Conservation (phyloP, 257 asterid genomes). For the Solanum virginianum region DNA sequence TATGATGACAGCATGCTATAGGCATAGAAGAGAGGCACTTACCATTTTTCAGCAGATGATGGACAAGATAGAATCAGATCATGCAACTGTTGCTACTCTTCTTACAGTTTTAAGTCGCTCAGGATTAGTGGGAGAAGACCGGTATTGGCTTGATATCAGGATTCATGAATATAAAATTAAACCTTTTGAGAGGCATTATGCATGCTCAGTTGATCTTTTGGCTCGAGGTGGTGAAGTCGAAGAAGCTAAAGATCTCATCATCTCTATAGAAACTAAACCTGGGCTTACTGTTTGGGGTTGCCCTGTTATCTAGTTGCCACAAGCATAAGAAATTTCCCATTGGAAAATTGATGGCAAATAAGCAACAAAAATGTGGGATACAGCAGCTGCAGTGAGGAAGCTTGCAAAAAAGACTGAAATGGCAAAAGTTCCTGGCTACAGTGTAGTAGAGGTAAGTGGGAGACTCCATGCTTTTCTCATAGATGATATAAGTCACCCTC, state of each 20-base stretch:
- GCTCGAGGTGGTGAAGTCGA: slow-evolving; percentile 68
- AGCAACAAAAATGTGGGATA: no score
- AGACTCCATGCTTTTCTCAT: no score
- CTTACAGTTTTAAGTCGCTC: slow-evolving; percentile 75
- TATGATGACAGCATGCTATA: slow-evolving; percentile 61
- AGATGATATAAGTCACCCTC: no score
- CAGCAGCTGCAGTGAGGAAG: no score
- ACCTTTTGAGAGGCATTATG: slow-evolving; percentile 72
- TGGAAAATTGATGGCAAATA: no score
- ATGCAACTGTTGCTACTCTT: slow-evolving; percentile 77
- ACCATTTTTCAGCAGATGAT: slow-evolving; percentile 39
- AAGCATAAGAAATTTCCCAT: no score
- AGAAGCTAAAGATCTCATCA: slow-evolving; percentile 44
- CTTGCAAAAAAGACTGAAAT: no score
- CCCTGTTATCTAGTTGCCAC: no score
- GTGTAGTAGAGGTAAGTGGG: no score
- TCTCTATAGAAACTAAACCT: slow-evolving; percentile 29
- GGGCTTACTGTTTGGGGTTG: no score
- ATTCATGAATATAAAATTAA: slow-evolving; percentile 36
- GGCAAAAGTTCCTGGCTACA: no score
- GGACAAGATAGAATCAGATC: slow-evolving; percentile 37
- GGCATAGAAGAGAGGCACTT: slow-evolving; percentile 58
- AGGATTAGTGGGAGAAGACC: slow-evolving; percentile 59
- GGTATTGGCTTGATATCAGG: slow-evolving; percentile 49
- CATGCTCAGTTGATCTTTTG: slow-evolving; percentile 65